Evolutionary conservation across 345 rosid species (phyloP).

Genomic region (Carallia pectinifolia): DNA sequence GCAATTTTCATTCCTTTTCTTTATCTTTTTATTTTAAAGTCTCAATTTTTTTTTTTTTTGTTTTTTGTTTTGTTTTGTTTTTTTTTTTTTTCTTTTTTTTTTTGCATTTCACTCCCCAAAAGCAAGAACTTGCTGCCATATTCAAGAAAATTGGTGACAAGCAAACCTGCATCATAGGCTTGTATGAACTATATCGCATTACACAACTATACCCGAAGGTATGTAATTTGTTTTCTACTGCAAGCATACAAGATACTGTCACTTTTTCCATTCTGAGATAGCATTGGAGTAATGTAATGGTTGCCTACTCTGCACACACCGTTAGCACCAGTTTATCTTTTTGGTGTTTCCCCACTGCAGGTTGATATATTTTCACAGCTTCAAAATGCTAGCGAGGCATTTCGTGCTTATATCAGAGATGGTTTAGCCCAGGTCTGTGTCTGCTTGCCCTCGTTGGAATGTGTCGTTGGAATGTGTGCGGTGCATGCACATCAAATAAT

Average conservation of each 20-base stretch:
- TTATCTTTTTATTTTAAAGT: neutral
- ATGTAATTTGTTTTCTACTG: neutral
- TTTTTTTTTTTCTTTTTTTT: too few relatives aligned
- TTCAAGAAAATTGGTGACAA: constrained; percentile 99
- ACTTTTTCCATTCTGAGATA: neutral
- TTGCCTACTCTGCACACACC: neutral
- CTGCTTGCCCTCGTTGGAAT: neutral
- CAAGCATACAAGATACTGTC: neutral
- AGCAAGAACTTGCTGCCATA: constrained; percentile 99
- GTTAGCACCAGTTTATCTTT: neutral
- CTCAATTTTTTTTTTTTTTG: neutral
- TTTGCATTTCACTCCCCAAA: constrained; percentile 20
- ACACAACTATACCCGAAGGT: constrained; percentile 97
- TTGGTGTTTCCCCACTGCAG: constrained; percentile 26
- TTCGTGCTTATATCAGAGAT: constrained; percentile 95
- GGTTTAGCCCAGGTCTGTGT: constrained; percentile 90
- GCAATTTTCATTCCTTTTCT: neutral
- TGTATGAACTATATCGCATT: constrained; percentile 89
- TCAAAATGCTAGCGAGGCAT: constrained; percentile 99
- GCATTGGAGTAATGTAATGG: neutral
- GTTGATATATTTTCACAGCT: constrained; percentile 97
- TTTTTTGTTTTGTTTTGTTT: too few relatives aligned
- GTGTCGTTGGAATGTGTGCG: neutral
- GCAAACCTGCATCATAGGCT: constrained; percentile 91
- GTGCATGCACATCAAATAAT: neutral